Conservation (phyloP, 1,139 yeast genomes). For the Scheffersomyces titani region DNA sequence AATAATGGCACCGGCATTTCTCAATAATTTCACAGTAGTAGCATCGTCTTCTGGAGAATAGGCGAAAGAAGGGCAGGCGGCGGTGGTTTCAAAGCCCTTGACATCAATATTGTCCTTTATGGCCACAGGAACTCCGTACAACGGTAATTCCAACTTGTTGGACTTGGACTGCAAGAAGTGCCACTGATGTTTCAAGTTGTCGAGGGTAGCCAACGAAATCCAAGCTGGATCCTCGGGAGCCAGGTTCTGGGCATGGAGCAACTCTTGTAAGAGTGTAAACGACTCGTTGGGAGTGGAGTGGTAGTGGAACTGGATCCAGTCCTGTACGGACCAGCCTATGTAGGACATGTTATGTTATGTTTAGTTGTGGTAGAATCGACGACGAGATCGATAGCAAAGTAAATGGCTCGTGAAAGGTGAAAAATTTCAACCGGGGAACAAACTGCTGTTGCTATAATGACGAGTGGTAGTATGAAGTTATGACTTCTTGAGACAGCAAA, state of each 20-base stretch:
- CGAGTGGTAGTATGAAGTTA: background rate
- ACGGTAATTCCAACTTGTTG: constrained; percentile 52
- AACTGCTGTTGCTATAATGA: background rate
- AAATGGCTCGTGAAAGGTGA: constrained; percentile 4
- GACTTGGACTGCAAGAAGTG: constrained; percentile 64
- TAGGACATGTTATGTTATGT: constrained; percentile 13
- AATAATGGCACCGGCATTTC: constrained; percentile 85
- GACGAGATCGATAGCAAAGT: constrained; percentile 2
- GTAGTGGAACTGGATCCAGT: constrained; percentile 74
- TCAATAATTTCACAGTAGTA: constrained; percentile 65
- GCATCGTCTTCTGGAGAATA: constrained; percentile 73
- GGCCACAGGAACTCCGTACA: constrained; percentile 93
- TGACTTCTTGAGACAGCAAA: background rate
- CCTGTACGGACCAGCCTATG: constrained; percentile 44
- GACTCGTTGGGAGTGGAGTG: constrained; percentile 66
- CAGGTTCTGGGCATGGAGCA: constrained; percentile 49
- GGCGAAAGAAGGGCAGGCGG: constrained; percentile 86
- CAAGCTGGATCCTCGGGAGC: constrained; percentile 78
- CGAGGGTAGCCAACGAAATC: constrained; percentile 72
- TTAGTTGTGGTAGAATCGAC: background rate
- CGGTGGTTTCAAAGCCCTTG: constrained; percentile 80
- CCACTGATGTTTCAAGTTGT: constrained; percentile 76
- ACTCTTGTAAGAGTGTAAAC: constrained; percentile 43
- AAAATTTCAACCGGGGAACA: constrained; percentile 6
- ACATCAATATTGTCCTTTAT: constrained; percentile 94